Evolutionary conservation across 2,329 filamentous ascomycete species (phyloP).

Genomic region (Pyrenophora seminiperda): DNA sequence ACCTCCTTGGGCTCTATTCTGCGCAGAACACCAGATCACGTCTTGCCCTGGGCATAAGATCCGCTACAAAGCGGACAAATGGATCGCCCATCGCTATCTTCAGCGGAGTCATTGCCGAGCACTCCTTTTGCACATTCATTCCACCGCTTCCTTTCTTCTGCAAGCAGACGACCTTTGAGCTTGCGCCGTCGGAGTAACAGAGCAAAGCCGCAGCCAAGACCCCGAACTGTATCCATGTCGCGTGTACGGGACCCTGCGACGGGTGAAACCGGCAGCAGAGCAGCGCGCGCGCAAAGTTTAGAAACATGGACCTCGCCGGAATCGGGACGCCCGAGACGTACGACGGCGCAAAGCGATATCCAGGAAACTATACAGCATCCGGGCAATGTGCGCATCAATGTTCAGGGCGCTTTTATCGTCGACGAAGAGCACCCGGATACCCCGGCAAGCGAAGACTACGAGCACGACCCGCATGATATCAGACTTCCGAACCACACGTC

Average conservation of each 20-base stretch:
- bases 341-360: slow-evolving; percentile 49
- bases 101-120: slow-evolving; percentile 26
- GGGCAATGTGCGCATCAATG: slow-evolving; percentile 87
- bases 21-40: slow-evolving; percentile 47
- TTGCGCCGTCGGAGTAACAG: slow-evolving; percentile 41
- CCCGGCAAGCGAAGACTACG: slow-evolving; percentile 59
- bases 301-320: slow-evolving; percentile 24
- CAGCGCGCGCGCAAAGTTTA: slow-evolving; percentile 25
- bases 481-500: slow-evolving; percentile 94
- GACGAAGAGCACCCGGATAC: slow-evolving; percentile 66
- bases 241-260: slow-evolving; percentile 38
- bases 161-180: slow-evolving; percentile 26
- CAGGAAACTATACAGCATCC: slow-evolving; percentile 62
- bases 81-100: slow-evolving; percentile 39
- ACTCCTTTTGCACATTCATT: slow-evolving; percentile 29
- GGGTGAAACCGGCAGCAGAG: slow-evolving; percentile 36
- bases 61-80: slow-evolving; percentile 46
- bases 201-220: slow-evolving; percentile 46
- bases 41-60: slow-evolving; percentile 34
- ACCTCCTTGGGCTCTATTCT: slow-evolving; percentile 44
- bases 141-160: slow-evolving; percentile 19
- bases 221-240: slow-evolving; percentile 39
- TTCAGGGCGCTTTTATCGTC: slow-evolving; percentile 94
- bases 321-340: slow-evolving; percentile 32
- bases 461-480: slow-evolving; percentile 87